A percentile compares a stretch with the other conserved stretches of the same genome.
Conservation (phyloP, 441 rosid species). For the Eutrema salsugineum region DNA sequence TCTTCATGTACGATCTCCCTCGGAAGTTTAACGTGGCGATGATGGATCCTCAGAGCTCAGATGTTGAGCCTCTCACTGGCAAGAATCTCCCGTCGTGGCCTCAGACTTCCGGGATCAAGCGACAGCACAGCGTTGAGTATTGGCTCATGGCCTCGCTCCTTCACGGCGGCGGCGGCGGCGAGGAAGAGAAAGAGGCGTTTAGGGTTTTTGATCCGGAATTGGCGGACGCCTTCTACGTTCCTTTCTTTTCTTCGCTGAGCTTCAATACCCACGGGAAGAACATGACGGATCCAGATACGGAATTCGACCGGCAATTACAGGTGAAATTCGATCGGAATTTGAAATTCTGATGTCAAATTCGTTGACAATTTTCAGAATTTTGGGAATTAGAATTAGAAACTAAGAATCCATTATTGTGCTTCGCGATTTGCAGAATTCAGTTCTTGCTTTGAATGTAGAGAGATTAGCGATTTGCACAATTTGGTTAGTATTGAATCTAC, state of each 20-base stretch:
- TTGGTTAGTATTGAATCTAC: not conserved
- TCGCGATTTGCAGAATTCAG: not conserved
- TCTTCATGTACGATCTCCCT: slow-evolving; percentile 95
- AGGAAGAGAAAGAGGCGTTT: slow-evolving; percentile 54
- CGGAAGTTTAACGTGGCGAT: slow-evolving; percentile 77
- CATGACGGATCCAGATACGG: slow-evolving; percentile 91
- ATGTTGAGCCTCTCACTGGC: slow-evolving; percentile 50
- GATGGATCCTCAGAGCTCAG: slow-evolving; percentile 49
- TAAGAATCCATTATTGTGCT: not conserved
- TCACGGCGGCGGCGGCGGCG: slow-evolving; percentile 34
- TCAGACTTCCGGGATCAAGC: slow-evolving; percentile 48
- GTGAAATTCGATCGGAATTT: slow-evolving; percentile 27
- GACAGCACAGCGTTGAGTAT: slow-evolving; percentile 94
- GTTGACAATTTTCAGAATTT: not conserved
- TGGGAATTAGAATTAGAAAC: not conserved
- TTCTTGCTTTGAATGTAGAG: not conserved
- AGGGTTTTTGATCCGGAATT: slow-evolving; percentile 89
- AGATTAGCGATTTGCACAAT: not conserved
- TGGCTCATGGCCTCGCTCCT: slow-evolving; percentile 96
- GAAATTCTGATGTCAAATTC: not conserved
- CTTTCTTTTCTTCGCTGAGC: slow-evolving; percentile 90
- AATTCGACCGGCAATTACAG: slow-evolving; percentile 81
- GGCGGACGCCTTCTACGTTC: slow-evolving; percentile 85
- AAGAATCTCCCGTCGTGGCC: slow-evolving; percentile 77
- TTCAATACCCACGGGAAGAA: slow-evolving; percentile 82